Evolutionary conservation across 768 basidiomycete species (phyloP).

Genomic region (Termitomyces titanicus): DNA sequence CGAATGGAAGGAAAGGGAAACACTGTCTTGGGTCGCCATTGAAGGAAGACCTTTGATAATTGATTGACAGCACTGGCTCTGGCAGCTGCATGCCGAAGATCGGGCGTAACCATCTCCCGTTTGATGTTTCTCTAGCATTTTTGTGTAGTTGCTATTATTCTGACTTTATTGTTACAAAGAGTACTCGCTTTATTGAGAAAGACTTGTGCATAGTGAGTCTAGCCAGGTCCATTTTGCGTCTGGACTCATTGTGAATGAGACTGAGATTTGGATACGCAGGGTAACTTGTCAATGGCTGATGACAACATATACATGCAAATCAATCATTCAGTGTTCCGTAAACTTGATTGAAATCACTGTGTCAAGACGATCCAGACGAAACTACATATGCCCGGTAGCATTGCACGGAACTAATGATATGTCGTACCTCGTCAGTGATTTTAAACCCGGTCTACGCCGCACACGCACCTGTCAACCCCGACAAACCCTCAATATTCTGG

Average conservation of each 20-base stretch:
- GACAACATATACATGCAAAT: background rate
- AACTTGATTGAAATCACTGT: background rate
- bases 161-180: background rate
- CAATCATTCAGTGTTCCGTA: background rate
- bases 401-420: constrained; percentile 26
- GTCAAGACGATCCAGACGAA: background rate
- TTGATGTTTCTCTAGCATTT: no score
- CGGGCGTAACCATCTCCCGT: constrained; percentile 4
- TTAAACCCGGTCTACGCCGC: background rate
- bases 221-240: background rate
- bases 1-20: constrained; percentile 3
- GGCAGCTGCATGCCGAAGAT: background rate
- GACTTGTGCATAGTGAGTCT: background rate
- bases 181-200: background rate
- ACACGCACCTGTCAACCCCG: constrained; percentile 30
- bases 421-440: background rate
- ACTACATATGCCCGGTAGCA: constrained; percentile 13
- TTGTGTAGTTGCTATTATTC: background rate
- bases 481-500: constrained; percentile 38
- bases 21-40: background rate
- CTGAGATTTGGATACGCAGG: background rate
- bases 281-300: background rate
- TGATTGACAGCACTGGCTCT: background rate
- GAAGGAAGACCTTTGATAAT: background rate
- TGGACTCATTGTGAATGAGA: background rate